Percentiles rank a stretch among this genome's conserved stretches.
phyloP scores from a whole-genome alignment of 768 basidiomycete genomes.

The Leucocoprinus sp. region DNA sequence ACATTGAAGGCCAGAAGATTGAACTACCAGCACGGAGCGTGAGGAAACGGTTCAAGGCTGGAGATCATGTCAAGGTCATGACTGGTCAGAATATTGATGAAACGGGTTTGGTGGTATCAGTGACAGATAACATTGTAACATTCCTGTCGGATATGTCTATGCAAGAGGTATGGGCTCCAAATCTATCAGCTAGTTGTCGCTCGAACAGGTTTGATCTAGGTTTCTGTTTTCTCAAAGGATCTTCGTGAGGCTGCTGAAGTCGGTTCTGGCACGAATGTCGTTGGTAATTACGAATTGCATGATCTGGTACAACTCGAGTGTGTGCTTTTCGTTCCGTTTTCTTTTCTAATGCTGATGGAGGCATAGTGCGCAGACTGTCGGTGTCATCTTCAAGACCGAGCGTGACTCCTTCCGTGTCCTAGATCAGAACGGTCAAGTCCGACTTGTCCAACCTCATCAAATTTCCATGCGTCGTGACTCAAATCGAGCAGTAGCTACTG shows the following conservation, averaged over 20 bases:
- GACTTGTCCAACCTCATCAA: constrained; percentile 87
- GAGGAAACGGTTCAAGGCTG: constrained; percentile 90
- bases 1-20: constrained; percentile 80
- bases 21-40: constrained; percentile 85
- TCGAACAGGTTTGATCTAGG: constrained; percentile 34
- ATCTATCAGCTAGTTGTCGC: constrained; percentile 2
- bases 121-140: constrained; percentile 85
- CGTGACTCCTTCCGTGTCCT: constrained; percentile 92
- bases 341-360: constrained; percentile 7
- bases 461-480: constrained; percentile 88
- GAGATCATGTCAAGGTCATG: constrained; percentile 99
- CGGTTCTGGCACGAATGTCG: constrained; percentile 81
- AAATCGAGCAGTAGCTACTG: constrained; percentile 76
- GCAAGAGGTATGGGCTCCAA: constrained; percentile 62
- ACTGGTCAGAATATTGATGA: constrained; percentile 90
- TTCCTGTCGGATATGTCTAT: constrained; percentile 97
- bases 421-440: constrained; percentile 88
- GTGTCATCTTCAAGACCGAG: constrained; percentile 96
- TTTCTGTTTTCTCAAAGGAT: constrained; percentile 96
- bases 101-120: constrained; percentile 91
- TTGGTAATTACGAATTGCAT: constrained; percentile 92
- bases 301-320: constrained; percentile 96
- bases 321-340: constrained; percentile 22
- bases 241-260: constrained; percentile 96
- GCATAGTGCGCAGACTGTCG: constrained; percentile 79